Evolutionary conservation across 2,329 filamentous ascomycete genomes (phyloP).

Genomic region (Colletotrichum agaves): DNA sequence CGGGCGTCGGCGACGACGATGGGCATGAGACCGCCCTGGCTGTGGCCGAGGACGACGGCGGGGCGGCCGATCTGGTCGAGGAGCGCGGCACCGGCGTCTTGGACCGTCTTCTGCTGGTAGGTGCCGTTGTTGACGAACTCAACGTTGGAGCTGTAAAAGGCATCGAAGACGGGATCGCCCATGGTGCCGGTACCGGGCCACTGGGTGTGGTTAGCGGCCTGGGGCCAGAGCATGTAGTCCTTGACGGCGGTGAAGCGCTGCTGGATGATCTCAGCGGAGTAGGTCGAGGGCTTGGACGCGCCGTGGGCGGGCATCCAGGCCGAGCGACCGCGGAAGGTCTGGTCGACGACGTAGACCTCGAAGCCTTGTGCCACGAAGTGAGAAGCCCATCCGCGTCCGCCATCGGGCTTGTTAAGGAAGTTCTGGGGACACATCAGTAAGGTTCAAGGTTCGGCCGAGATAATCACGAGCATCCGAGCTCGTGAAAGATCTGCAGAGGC

Average conservation of each 20-base stretch:
- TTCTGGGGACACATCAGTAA: conserved; percentile 44
- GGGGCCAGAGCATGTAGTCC: conserved; percentile 50
- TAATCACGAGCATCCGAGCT: background rate
- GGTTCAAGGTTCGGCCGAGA: conserved; percentile 2
- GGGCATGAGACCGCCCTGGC: conserved; percentile 55
- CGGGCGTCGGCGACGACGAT: conserved; percentile 55
- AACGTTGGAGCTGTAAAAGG: conserved; percentile 53
- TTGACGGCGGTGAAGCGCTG: conserved; percentile 51
- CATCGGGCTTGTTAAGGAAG: conserved; percentile 59
- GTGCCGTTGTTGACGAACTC: conserved; percentile 48
- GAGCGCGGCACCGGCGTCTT: conserved; percentile 53
- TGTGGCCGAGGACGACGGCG: conserved; percentile 55
- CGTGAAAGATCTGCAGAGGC: background rate
- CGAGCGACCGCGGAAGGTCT: conserved; percentile 57
- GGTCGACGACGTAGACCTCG: conserved; percentile 59
- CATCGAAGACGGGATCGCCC: conserved; percentile 54
- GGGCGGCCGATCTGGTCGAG: conserved; percentile 55
- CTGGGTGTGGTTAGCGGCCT: conserved; percentile 53
- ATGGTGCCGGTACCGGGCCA: conserved; percentile 54
- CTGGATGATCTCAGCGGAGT: conserved; percentile 49
- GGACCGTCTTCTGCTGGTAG: conserved; percentile 50
- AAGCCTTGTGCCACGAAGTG: conserved; percentile 58
- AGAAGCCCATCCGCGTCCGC: conserved; percentile 58
- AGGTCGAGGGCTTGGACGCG: conserved; percentile 39
- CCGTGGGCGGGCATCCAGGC: conserved; percentile 50